Base-by-base conservation (phyloP, 2,329 filamentous ascomycete genomes). In the Leptographium galeiforme region DNA sequence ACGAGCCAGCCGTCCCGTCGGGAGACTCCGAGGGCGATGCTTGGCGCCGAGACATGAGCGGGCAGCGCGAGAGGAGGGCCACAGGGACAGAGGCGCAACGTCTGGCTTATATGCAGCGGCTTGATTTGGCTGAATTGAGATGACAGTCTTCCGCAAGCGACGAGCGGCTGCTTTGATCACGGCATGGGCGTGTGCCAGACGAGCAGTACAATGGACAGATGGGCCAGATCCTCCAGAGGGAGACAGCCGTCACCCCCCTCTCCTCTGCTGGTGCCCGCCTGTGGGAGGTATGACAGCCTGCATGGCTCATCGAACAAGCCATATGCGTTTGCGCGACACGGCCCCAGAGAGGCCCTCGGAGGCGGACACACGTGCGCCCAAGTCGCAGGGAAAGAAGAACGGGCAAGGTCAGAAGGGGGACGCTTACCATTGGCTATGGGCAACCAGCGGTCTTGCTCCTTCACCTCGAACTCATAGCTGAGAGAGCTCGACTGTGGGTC, bases 381-480 rank as follows among this genome's bases (percentile, higher is more conserved):
- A 34, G 39, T 40, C 34, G 34, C 19, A 32, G 14, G 25, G 12
- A 48, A 36, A 10, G 30, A 32, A 32, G 30, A 36, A 33, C 45
- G 32, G 45, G 11, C 8, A 44, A 19, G n/a, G n/a, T 11, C 11
- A 48, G 45, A 19, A n/a, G 39, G 14, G 45, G 11, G 3, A 32
- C 33, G 93, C 93, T 81, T 81, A 98, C 93, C 93, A 89, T 98
- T 98, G 75, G 93, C 93, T 81, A 98, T 98, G 69, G 93, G 93
- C 70, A 98, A 81, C 93, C 93, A 98, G 78, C 93, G 79, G 74
- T 98, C 93, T 74, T 98, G 93, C 74, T 98, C 93, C 79, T 97
- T 97, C 72, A 97, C 91, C 74, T 97, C 91, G 70, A 96, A 95
- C 75, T 97, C 91, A 68, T 89, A 89, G 71, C 76, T 82, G 72